A percentile compares a stretch with the other conserved stretches of the same genome.
These are phyloP conservation scores for Kodamaea anthophila DNA, from an alignment of 1,139 yeast species.

Conservation along the genomic window DNA sequence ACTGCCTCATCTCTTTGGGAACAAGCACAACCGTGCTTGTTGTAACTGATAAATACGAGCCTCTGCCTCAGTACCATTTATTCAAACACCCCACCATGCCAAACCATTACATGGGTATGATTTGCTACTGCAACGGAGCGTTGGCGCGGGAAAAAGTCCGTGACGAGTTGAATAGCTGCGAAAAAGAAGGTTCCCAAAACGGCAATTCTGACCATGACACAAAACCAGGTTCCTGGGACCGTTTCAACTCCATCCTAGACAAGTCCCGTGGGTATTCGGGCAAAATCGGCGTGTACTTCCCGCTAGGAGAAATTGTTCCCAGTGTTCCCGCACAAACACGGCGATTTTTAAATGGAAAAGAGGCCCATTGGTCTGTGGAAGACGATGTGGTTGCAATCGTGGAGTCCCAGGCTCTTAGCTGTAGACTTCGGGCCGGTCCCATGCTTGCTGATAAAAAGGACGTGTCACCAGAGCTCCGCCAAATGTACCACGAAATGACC, in stretches of 20 bases:
- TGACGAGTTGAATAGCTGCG: conserved; percentile 37
- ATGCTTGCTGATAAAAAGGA: conserved; percentile 29
- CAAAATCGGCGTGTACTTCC: conserved; percentile 75
- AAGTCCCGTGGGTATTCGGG: conserved; percentile 28
- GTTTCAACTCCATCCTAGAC: conserved; percentile 55
- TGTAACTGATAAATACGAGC: conserved; percentile 70
- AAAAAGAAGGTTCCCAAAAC: conserved; percentile 56
- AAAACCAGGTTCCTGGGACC: conserved; percentile 65
- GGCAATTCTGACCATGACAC: conserved; percentile 41
- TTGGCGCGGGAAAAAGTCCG: conserved; percentile 77
- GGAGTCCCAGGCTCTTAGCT: conserved; percentile 82
- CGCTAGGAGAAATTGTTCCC: conserved; percentile 85
- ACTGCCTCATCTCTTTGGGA: conserved; percentile 76
- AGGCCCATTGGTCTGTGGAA: conserved; percentile 38
- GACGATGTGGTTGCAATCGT: conserved; percentile 74
- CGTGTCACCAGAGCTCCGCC: conserved; percentile 6
- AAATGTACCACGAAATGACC: conserved; percentile 21
- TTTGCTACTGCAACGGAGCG: conserved; percentile 89
- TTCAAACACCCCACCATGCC: conserved; percentile 82
- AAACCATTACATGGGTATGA: conserved; percentile 85
- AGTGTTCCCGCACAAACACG: conserved; percentile 58
- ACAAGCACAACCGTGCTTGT: conserved; percentile 84
- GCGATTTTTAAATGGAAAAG: conserved; percentile 25
- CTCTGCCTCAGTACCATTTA: conserved; percentile 78
- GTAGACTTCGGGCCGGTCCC: conserved; percentile 75